Conservation (phyloP, 306 rosid genomes). For the Benincasa hispida region DNA sequence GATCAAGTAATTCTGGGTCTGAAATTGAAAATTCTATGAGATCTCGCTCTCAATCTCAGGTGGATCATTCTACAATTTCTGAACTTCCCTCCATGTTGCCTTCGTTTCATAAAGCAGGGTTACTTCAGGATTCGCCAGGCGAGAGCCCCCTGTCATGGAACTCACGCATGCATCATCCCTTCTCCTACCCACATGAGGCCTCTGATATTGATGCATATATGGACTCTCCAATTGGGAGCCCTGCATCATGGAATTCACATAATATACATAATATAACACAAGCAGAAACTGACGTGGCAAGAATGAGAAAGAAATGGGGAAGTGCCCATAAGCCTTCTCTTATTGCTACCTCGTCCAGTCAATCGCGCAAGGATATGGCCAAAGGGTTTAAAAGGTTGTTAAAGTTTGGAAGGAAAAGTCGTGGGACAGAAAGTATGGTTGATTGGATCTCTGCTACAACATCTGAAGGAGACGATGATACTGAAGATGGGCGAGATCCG, state of each 20-base stretch:
- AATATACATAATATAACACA: conserved; percentile 67
- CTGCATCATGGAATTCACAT: conserved; percentile 86
- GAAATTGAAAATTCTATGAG: conserved; percentile 55
- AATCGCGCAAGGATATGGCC: conserved; percentile 84
- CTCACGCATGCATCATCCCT: conserved; percentile 54
- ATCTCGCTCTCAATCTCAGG: conserved; percentile 64
- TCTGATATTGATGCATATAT: conserved; percentile 82
- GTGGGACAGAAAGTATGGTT: conserved; percentile 70
- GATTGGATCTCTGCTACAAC: conserved; percentile 99
- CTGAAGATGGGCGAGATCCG: conserved; percentile 85
- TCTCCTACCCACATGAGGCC: conserved; percentile 66
- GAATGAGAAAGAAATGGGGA: conserved; percentile 99
- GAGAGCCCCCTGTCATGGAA: conserved; percentile 95
- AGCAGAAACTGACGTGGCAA: conserved; percentile 71
- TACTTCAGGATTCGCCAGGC: conserved; percentile 74
- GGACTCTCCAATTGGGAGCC: conserved; percentile 95
- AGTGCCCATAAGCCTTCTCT: conserved; percentile 83
- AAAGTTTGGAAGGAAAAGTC: conserved; percentile 86
- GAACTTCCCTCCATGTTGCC: conserved; percentile 46
- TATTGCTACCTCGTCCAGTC: conserved; percentile 66
- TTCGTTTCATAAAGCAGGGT: conserved; percentile 46
- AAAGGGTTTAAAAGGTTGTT: conserved; percentile 85
- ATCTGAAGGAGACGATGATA: conserved; percentile 98
- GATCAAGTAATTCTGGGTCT: conserved; percentile 63
- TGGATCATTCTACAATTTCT: conserved; percentile 47